These are phyloP conservation scores for Phaeophleospora eucalypticola DNA, from an alignment of 2,329 filamentous ascomycete species.

Conservation along the genomic window DNA sequence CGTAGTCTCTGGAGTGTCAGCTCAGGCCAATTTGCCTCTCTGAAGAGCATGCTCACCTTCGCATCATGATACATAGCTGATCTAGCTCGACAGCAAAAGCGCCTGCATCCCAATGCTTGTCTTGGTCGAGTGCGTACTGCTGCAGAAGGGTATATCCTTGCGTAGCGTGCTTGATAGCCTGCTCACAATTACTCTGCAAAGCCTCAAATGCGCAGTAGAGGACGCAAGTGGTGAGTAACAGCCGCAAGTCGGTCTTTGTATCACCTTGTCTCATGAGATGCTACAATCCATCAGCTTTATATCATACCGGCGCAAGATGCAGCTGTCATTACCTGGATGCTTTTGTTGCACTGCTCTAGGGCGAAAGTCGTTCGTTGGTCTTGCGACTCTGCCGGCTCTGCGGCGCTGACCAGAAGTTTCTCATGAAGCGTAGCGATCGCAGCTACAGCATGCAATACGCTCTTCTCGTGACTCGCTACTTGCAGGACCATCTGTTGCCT, in stretches of 20 bases:
- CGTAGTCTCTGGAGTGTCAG: slow-evolving; percentile 12
- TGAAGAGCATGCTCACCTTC: slow-evolving; percentile 2
- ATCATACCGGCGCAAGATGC: neutral
- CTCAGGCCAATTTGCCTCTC: neutral
- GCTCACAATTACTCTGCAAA: slow-evolving; percentile 24
- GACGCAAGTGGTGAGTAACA: slow-evolving; percentile 25
- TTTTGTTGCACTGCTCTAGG: slow-evolving; percentile 26
- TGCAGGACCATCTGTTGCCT: slow-evolving; percentile 22
- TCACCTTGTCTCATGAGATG: slow-evolving; percentile 11
- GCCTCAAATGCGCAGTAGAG: slow-evolving; percentile 26
- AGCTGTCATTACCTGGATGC: slow-evolving; percentile 15
- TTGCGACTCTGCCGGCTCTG: slow-evolving; percentile 10
- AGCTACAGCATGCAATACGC: slow-evolving; percentile 22
- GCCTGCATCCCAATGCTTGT: slow-evolving; percentile 15
- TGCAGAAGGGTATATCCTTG: slow-evolving; percentile 23
- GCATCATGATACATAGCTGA: slow-evolving; percentile 21
- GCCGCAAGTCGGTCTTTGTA: slow-evolving; percentile 15
- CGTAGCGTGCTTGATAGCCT: slow-evolving; percentile 23
- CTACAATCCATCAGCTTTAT: neutral
- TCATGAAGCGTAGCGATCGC: slow-evolving; percentile 26
- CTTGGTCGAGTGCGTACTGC: slow-evolving; percentile 18
- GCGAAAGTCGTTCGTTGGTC: slow-evolving; percentile 17
- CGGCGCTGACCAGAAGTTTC: slow-evolving; percentile 18
- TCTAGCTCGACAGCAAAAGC: slow-evolving; percentile 23
- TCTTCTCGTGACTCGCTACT: slow-evolving; percentile 19